A percentile compares a stretch with the other conserved stretches of the same genome.
Conservation (phyloP, 345 rosid genomes). For the Rhodamnia rubescens region DNA sequence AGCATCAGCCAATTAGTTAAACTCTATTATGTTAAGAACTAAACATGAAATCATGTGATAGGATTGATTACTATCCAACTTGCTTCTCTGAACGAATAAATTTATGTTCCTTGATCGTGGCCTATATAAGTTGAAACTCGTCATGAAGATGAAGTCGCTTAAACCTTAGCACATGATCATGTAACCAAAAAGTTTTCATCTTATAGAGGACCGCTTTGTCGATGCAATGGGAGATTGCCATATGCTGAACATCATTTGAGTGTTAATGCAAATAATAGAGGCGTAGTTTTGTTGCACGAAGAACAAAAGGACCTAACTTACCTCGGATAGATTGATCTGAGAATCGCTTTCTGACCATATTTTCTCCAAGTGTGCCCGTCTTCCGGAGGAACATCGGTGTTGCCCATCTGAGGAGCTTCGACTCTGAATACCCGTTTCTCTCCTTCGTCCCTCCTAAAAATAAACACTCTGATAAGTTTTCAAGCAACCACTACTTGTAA, state of each 20-base stretch:
- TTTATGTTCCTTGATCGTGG: not conserved
- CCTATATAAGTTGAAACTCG: not conserved
- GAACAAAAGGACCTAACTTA: not conserved
- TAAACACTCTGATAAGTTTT: not conserved
- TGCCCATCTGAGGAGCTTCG: slow-evolving; percentile 52
- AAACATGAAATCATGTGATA: not conserved
- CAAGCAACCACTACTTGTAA: not conserved
- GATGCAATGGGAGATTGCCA: not conserved
- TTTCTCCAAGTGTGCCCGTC: slow-evolving; percentile 86
- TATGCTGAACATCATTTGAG: not conserved
- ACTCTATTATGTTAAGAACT: not conserved
- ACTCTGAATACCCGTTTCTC: slow-evolving; percentile 20
- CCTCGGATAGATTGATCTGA: slow-evolving; percentile 68
- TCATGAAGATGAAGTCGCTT: not conserved
- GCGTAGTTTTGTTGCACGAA: not conserved
- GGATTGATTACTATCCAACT: not conserved
- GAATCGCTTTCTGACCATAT: slow-evolving; percentile 83
- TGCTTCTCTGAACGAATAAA: not conserved
- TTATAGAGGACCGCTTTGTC: not conserved
- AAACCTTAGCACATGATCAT: not conserved
- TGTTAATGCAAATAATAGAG: not conserved
- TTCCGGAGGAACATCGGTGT: slow-evolving; percentile 60
- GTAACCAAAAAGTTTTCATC: not conserved
- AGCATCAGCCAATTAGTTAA: not conserved
- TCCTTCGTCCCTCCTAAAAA: slow-evolving; percentile 30